These are phyloP conservation scores for Carex arenaria DNA, from an alignment of 202 grass and related monocot species.

Conservation along the genomic window DNA sequence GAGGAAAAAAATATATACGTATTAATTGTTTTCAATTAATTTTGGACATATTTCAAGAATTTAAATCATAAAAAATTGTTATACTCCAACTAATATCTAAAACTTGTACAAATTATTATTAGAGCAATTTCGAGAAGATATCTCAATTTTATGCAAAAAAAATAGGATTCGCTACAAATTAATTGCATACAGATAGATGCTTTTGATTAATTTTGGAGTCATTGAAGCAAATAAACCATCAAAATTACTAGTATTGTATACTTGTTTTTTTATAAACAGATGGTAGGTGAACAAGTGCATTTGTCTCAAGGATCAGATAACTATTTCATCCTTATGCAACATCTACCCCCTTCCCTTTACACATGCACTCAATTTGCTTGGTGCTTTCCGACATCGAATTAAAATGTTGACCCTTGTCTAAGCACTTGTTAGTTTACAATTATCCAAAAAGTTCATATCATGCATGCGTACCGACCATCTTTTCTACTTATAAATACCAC, in stretches of 20 bases:
- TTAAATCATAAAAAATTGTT: too few species aligned
- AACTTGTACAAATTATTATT: too few species aligned
- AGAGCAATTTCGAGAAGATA: too few species aligned
- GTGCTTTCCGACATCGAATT: neutral
- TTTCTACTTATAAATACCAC: conserved; percentile 22
- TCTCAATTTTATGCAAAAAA: too few species aligned
- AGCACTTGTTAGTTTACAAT: neutral
- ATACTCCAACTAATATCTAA: too few species aligned
- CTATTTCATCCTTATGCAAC: neutral
- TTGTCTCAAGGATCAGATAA: neutral
- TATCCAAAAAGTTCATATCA: neutral
- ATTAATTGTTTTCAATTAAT: too few species aligned
- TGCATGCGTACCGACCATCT: conserved; percentile 8
- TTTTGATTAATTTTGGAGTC: too few species aligned
- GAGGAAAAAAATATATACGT: too few species aligned
- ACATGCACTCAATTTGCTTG: neutral
- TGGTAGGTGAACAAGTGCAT: neutral
- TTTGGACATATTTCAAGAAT: too few species aligned
- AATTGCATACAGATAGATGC: too few species aligned
- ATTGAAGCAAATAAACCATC: too few species aligned
- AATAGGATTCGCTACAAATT: too few species aligned
- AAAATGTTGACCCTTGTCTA: neutral
- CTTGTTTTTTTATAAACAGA: neutral
- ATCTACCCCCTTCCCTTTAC: neutral
- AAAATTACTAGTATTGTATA: neutral